Conservation (phyloP, 2,329 filamentous ascomycete species). For the Aspergillus viridinutans region DNA sequence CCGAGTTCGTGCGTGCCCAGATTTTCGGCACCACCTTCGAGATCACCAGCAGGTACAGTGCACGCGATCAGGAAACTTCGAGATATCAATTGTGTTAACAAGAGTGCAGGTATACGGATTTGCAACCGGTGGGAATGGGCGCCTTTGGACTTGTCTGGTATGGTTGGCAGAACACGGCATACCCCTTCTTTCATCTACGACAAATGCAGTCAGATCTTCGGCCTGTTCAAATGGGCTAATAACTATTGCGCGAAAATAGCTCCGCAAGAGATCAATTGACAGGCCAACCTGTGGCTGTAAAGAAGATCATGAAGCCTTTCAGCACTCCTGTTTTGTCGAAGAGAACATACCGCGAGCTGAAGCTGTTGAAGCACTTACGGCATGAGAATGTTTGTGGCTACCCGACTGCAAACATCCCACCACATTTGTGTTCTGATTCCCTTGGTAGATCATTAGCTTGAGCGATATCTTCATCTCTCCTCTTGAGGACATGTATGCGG, state of each 20-base stretch:
- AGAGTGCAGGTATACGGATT: conserved; percentile 77
- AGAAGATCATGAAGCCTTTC: conserved; percentile 99
- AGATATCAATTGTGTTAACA: conserved; percentile 19
- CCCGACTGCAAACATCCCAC: background rate
- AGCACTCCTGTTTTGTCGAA: conserved; percentile 98
- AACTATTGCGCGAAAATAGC: conserved; percentile 46
- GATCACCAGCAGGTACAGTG: conserved; percentile 86
- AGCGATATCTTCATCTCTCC: conserved; percentile 99
- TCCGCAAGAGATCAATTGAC: conserved; percentile 98
- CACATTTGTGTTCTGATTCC: conserved; percentile 15
- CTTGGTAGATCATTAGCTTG: conserved; percentile 78
- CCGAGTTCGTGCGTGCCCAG: conserved; percentile 98
- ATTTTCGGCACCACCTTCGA: conserved; percentile 99
- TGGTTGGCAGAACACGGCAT: conserved; percentile 24
- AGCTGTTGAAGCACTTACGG: conserved; percentile 90
- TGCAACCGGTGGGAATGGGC: conserved; percentile 98
- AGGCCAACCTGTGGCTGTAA: conserved; percentile 92
- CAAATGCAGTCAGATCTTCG: background rate
- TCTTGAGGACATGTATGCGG: conserved; percentile 84
- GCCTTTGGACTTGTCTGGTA: conserved; percentile 98
- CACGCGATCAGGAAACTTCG: background rate
- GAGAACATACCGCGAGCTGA: conserved; percentile 94
- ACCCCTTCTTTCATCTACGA: conserved; percentile 11
- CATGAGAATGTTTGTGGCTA: conserved; percentile 78
- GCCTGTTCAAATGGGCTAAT: conserved; percentile 8